phyloP scores from a whole-genome alignment of 164 flowering plant species.

The Macadamia integrifolia region DNA sequence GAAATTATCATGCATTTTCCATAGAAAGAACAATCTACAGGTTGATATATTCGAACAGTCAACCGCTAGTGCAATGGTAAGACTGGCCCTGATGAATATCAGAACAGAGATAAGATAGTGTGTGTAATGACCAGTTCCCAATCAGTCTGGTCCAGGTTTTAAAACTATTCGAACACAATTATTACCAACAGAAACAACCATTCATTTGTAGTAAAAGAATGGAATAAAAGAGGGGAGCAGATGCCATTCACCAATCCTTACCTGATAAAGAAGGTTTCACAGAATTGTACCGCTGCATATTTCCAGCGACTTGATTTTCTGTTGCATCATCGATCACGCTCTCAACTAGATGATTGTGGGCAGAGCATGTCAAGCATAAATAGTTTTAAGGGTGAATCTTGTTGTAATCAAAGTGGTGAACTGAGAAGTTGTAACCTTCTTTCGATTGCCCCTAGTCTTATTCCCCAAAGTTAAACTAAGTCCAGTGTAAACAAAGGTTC shows the following conservation, averaged over 20 bases:
- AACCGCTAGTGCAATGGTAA: no score
- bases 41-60: no score
- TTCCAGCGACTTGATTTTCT: constrained; percentile 22
- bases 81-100: not conserved
- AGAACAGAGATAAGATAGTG: not conserved
- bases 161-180: not conserved
- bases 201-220: not conserved
- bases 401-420: no score
- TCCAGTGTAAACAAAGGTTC: no score
- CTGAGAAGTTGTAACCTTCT: no score
- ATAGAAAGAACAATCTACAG: no score
- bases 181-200: no score
- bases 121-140: not conserved
- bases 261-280: constrained; percentile 28
- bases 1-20: no score
- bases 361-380: constrained; percentile 1
- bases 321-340: constrained; percentile 11
- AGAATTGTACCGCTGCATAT: constrained; percentile 13
- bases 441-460: no score
- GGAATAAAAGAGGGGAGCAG: constrained; percentile 1
- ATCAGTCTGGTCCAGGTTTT: not conserved
- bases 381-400: not conserved
- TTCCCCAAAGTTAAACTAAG: no score
- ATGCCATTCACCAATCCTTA: constrained; percentile 14
- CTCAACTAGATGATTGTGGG: constrained; percentile 26